phyloP scores from a whole-genome alignment of 768 basidiomycete genomes.

The Amanita molliuscula region DNA sequence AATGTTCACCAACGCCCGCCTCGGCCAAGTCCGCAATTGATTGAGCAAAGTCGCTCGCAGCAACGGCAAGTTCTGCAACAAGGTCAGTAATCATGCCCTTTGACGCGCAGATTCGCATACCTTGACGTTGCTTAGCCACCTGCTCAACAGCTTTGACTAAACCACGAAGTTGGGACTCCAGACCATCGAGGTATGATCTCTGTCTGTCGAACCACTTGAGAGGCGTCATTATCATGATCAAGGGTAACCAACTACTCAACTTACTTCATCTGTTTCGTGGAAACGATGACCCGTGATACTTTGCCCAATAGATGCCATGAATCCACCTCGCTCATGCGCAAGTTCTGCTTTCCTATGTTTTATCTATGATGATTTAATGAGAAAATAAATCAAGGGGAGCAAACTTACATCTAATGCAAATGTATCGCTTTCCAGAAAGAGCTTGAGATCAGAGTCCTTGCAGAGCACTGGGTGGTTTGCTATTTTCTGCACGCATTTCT shows the following conservation, averaged over 20 bases:
- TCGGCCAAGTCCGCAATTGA: constrained; percentile 57
- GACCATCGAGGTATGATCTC: constrained; percentile 73
- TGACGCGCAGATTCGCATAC: constrained; percentile 23
- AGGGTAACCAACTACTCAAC: constrained; percentile 4
- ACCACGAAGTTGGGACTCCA: constrained; percentile 82
- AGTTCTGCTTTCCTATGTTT: constrained; percentile 79
- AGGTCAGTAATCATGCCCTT: neutral
- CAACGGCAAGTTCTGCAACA: constrained; percentile 49
- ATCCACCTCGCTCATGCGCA: constrained; percentile 67
- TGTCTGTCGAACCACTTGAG: constrained; percentile 89
- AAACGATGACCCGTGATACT: constrained; percentile 73
- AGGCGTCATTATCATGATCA: constrained; percentile 1
- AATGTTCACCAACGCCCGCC: constrained; percentile 66
- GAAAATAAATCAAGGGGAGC: neutral
- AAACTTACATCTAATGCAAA: constrained; percentile 78
- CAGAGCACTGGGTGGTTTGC: constrained; percentile 86
- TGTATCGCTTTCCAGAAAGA: constrained; percentile 90
- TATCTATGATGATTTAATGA: constrained; percentile 40
- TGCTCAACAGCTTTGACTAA: constrained; percentile 80
- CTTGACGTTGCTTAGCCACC: constrained; percentile 75
- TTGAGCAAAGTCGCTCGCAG: constrained; percentile 75
- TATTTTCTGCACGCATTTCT: constrained; percentile 88
- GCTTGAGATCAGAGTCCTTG: constrained; percentile 77
- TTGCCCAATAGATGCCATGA: constrained; percentile 78
- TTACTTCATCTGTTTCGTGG: constrained; percentile 80